Conservation (phyloP, 257 asterid genomes). For the Eucommia ulmoides region DNA sequence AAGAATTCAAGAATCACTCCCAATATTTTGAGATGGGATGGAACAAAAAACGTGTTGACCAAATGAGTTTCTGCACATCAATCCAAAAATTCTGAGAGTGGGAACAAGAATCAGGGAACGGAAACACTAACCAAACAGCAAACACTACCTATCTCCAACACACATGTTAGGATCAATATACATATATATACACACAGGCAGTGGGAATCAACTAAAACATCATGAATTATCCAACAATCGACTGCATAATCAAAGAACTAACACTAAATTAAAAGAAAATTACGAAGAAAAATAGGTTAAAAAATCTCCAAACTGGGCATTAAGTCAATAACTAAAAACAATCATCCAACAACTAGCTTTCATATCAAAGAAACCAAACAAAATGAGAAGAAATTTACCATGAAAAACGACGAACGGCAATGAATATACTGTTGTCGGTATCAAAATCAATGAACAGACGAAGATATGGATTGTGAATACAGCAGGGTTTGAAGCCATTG, state of each 20-base stretch:
- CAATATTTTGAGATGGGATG: background rate
- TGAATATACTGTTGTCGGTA: slow-evolving; percentile 29
- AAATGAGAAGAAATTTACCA: slow-evolving; percentile 28
- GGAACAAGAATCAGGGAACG: background rate
- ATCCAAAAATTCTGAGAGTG: no score
- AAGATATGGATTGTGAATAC: background rate
- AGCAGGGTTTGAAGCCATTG: background rate
- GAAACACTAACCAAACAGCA: background rate
- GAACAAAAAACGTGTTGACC: background rate
- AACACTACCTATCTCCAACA: background rate
- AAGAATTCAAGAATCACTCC: background rate
- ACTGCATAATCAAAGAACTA: background rate
- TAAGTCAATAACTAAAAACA: background rate
- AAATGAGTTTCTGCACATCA: no score
- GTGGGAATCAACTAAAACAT: background rate
- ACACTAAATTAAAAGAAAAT: background rate
- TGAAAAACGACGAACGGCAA: slow-evolving; percentile 79
- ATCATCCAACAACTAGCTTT: slow-evolving; percentile 1
- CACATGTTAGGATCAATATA: background rate
- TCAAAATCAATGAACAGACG: slow-evolving; percentile 13
- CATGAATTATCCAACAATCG: slow-evolving; percentile 1
- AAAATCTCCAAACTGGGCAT: background rate
- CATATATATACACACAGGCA: background rate
- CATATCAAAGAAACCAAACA: background rate
- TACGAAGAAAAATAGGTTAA: slow-evolving; percentile 1